A percentile compares a stretch with the other conserved stretches of the same genome.
These are phyloP conservation scores for Rhodotorula diobovata DNA, from an alignment of 768 basidiomycete species.

Conservation along the genomic window DNA sequence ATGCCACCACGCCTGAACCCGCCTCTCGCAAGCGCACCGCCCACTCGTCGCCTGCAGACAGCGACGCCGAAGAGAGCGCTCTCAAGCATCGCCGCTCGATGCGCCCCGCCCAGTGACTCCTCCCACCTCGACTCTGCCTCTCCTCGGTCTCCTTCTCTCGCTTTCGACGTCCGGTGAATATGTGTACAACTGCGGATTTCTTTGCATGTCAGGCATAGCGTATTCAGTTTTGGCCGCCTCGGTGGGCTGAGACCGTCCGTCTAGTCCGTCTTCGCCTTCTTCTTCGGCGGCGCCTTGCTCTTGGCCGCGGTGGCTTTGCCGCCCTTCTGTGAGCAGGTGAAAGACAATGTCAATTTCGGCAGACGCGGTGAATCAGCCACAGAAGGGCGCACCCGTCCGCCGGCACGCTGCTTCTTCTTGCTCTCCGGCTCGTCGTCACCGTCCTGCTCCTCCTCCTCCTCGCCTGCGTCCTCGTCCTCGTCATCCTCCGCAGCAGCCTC, in stretches of 20 bases:
- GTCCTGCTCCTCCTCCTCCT: slow-evolving; percentile 13
- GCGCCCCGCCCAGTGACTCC: background rate
- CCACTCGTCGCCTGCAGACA: background rate
- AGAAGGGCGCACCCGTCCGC: background rate
- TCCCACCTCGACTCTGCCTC: background rate
- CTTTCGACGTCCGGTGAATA: no score
- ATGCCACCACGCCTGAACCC: background rate
- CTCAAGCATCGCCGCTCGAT: background rate
- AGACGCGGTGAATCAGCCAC: no score
- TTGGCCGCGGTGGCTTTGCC: slow-evolving; percentile 10
- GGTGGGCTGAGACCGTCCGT: background rate
- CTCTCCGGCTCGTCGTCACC: slow-evolving; percentile 22
- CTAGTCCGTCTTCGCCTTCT: slow-evolving; percentile 12
- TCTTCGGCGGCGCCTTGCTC: slow-evolving; percentile 2
- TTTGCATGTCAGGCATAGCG: no score
- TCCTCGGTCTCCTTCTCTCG: background rate
- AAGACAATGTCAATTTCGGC: no score
- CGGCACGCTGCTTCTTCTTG: slow-evolving; percentile 20
- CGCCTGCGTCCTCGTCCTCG: slow-evolving; percentile 8
- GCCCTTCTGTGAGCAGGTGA: background rate
- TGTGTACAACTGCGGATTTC: background rate
- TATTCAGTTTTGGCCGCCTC: no score
- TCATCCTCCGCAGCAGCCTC: slow-evolving; percentile 6
- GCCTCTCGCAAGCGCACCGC: background rate
- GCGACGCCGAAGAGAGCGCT: background rate